Conservation (phyloP, 2,329 filamentous ascomycete species). For the Ilyonectria destructans region DNA sequence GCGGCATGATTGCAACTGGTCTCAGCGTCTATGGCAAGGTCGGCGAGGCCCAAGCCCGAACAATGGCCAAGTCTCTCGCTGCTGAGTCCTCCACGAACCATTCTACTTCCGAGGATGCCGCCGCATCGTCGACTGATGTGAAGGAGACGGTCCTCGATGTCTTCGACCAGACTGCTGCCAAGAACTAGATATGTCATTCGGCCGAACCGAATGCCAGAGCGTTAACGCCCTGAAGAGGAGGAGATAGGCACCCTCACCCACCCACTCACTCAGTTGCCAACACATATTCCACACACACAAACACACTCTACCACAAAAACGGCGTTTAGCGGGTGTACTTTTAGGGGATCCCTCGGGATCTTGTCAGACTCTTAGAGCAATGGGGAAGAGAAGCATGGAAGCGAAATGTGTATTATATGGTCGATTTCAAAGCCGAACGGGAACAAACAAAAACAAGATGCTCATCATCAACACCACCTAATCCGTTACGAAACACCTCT, state of each 20-base stretch:
- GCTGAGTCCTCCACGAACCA: constrained; percentile 55
- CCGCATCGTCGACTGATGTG: constrained; percentile 46
- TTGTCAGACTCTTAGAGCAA: constrained; percentile 35
- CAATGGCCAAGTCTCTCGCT: constrained; percentile 71
- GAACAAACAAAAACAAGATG: constrained; percentile 29
- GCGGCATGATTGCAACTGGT: constrained; percentile 96
- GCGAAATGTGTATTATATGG: constrained; percentile 46
- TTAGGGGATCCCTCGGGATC: constrained; percentile 42
- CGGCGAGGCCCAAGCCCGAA: constrained; percentile 82
- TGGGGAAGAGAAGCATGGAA: constrained; percentile 21
- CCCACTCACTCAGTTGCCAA: constrained; percentile 39
- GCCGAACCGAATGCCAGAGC: background rate
- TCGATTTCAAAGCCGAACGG: constrained; percentile 36
- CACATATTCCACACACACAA: constrained; percentile 30
- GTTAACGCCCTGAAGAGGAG: constrained; percentile 6
- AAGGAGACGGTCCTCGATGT: constrained; percentile 61
- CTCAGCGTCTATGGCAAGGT: constrained; percentile 97
- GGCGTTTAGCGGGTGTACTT: constrained; percentile 53
- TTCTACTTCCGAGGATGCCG: constrained; percentile 36
- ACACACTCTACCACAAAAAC: constrained; percentile 45
- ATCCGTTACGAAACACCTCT: constrained; percentile 6
- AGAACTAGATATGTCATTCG: constrained; percentile 45
- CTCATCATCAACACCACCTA: constrained; percentile 15
- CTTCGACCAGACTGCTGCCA: constrained; percentile 56
- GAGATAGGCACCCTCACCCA: constrained; percentile 21